Evolutionary conservation across 176 grass and related monocot genomes (phyloP), one percentile per base, ranked within the genome.

Genomic region (Bromus sterilis): DNA sequence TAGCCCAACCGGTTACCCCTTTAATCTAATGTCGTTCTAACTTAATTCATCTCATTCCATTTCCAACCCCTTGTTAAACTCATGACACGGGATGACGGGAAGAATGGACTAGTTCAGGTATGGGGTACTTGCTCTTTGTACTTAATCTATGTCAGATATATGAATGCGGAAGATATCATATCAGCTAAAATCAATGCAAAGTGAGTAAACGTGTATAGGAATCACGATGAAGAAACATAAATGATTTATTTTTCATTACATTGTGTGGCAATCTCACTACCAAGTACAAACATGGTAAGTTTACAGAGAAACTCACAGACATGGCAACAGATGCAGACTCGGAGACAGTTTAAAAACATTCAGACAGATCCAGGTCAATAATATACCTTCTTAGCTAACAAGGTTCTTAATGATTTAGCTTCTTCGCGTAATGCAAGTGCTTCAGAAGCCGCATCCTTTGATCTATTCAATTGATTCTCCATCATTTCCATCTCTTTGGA

Each of bases 401-500:
- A 69, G 72, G 57, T 36, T 86, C 86, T 93, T 59, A 98, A 89
- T 58, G 86, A 89, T 7, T 89, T 60, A 7, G 95, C 89, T 87
- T 98, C 81, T 81, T 91, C 86, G 74, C 88, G 92, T 71, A 94
- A 87, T 83, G 90, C 67, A 78, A 87, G 74, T 36, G 86, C 89
- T 83, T 94, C 95, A 82, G 66, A 74, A 91, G 90, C 88, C 9
- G 89, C 92, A 62, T 90, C 78, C 66, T 98, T 98, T 66, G 83
- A 91, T 84, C 89, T 92, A 88, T 89, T 98, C 68, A 98, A 87
- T 65, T 98, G 95, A 71, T 80, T 88, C 82, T 93, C 89, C 92
- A 98, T 91, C 95, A 98, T 91, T 73, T 91, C 88, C 88, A 98
- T 87, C 86, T 98, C 95, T 87, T 94, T 98, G 32, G 90, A 87